phyloP scores from a whole-genome alignment of 495 filamentous ascomycete genomes.

The Neurospora sublineolata region DNA sequence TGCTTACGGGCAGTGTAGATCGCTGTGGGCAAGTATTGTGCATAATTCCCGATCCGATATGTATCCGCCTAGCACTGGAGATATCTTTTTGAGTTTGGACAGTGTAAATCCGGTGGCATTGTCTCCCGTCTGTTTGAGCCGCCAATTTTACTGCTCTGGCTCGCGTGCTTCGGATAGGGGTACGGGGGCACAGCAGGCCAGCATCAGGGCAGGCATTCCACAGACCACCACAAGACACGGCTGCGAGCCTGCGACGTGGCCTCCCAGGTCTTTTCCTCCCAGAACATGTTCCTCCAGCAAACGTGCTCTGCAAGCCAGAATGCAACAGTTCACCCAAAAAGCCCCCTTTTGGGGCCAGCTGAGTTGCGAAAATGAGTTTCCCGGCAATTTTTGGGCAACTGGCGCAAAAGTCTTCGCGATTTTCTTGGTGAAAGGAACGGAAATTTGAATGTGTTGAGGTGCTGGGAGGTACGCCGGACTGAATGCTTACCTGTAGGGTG shows the following conservation, averaged over 20 bases:
- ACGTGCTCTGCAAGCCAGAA: too few species aligned
- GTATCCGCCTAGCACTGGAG: neutral
- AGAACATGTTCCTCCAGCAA: too few species aligned
- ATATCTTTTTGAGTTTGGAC: neutral
- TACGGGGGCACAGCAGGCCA: neutral
- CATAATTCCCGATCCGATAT: neutral
- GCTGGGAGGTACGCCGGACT: too few species aligned
- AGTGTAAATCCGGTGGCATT: neutral
- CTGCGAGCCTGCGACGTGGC: neutral
- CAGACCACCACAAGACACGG: neutral
- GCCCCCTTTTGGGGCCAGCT: too few species aligned
- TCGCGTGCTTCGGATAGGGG: neutral
- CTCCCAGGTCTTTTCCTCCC: too few species aligned
- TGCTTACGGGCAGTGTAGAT: neutral
- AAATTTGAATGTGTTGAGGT: too few species aligned
- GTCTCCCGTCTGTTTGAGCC: neutral
- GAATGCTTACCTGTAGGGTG: too few species aligned
- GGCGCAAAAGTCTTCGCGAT: too few species aligned
- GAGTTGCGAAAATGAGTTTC: too few species aligned
- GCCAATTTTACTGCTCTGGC: neutral
- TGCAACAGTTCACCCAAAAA: too few species aligned
- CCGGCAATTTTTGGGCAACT: too few species aligned
- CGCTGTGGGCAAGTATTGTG: neutral
- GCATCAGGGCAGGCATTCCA: neutral
- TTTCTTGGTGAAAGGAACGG: too few species aligned